A percentile compares a stretch with the other conserved stretches of the same genome.
phyloP scores from a whole-genome alignment of 78 protist genomes.

The Cyanophora paradoxa region DNA sequence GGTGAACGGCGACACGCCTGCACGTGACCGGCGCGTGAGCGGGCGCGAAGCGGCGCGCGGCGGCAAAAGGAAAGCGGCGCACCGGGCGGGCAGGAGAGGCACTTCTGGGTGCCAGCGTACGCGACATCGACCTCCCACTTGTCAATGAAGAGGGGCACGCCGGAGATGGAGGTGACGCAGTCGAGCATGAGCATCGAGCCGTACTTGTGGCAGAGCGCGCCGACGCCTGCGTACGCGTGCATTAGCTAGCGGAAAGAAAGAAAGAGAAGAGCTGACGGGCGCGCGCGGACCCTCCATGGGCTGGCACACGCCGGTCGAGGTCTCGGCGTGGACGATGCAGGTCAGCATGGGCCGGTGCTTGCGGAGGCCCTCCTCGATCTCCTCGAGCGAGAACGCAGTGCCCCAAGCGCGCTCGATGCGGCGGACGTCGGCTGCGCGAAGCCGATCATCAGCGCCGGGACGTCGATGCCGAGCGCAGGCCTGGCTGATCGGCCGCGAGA shows the following conservation, averaged over 20 bases:
- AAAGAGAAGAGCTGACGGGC: too few species aligned
- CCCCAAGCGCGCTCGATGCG: slow-evolving; percentile 40
- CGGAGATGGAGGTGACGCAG: slow-evolving; percentile 54
- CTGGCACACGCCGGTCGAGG: slow-evolving; percentile 55
- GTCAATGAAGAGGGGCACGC: slow-evolving; percentile 55
- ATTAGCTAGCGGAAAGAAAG: too few species aligned
- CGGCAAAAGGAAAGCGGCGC: slow-evolving; percentile 41
- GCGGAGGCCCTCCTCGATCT: slow-evolving; percentile 28
- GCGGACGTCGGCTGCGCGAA: slow-evolving; percentile 16
- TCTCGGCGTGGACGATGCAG: slow-evolving; percentile 52
- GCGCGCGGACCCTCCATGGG: slow-evolving; percentile 58
- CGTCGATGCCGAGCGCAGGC: too few species aligned
- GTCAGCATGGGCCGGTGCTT: slow-evolving; percentile 40
- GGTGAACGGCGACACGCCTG: slow-evolving; percentile 36
- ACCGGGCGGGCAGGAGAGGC: slow-evolving; percentile 58
- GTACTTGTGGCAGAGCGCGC: slow-evolving; percentile 43
- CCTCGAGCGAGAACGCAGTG: slow-evolving; percentile 33
- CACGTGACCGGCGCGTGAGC: too few species aligned
- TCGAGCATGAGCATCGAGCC: slow-evolving; percentile 47
- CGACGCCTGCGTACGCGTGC: too few species aligned
- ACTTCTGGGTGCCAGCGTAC: slow-evolving; percentile 60
- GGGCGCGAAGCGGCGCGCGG: too few species aligned
- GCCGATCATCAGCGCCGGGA: too few species aligned
- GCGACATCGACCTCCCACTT: slow-evolving; percentile 57
- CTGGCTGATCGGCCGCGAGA: too few species aligned